A percentile compares a stretch with the other conserved stretches of the same genome.
Conservation (phyloP, 345 rosid species). For the Euphorbia pulcherrima region DNA sequence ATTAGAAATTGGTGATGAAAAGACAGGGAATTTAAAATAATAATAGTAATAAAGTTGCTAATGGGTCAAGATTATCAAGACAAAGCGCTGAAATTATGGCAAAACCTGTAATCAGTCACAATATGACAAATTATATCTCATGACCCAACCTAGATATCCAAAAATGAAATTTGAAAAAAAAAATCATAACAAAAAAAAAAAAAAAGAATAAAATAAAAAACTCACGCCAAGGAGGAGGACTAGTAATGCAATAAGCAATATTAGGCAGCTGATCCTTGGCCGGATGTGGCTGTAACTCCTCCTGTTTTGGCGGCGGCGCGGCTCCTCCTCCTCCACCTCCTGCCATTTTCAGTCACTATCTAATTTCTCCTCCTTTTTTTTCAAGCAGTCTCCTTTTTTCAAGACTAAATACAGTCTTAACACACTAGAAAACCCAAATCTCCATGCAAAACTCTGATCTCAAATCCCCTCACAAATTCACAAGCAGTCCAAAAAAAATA, state of each 20-base stretch:
- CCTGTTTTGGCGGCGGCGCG: slow-evolving; percentile 77
- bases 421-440: slow-evolving; percentile 29
- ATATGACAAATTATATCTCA: neutral
- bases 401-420: slow-evolving; percentile 5
- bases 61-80: slow-evolving; percentile 2
- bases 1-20: neutral
- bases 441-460: slow-evolving; percentile 18
- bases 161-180: neutral
- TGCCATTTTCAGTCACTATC: slow-evolving; percentile 36
- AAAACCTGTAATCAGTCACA: neutral
- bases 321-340: slow-evolving; percentile 55
- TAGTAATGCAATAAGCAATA: slow-evolving; percentile 76
- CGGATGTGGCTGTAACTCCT: slow-evolving; percentile 90
- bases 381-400: slow-evolving; percentile 6
- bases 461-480: slow-evolving; percentile 22
- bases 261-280: slow-evolving; percentile 78
- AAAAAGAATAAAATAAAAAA: slow-evolving; percentile 1
- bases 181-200: neutral
- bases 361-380: slow-evolving; percentile 2
- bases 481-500: slow-evolving; percentile 18
- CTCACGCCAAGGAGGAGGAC: slow-evolving; percentile 99
- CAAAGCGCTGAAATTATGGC: neutral
- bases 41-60: neutral
- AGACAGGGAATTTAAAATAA: neutral
- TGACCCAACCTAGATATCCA: neutral